Conservation (phyloP, 2,329 filamentous ascomycete species). For the Diplodia sapinea region DNA sequence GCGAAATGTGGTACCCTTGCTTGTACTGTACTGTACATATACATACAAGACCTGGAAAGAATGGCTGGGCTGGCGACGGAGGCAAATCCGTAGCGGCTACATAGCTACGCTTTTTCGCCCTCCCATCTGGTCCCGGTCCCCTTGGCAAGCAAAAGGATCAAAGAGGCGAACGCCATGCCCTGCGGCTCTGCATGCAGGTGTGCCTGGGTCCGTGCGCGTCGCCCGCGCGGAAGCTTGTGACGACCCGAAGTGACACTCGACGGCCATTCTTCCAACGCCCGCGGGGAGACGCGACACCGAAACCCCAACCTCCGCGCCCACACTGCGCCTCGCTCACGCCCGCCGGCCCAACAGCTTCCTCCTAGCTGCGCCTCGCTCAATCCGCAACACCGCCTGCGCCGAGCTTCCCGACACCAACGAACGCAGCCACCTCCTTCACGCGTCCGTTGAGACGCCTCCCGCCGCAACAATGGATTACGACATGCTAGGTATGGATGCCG, state of each 20-base stretch:
- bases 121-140: neutral
- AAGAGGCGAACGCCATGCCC: neutral
- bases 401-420: neutral
- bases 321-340: neutral
- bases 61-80: too few relatives aligned
- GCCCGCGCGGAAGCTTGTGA: slow-evolving; percentile 4
- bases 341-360: neutral
- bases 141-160: neutral
- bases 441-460: slow-evolving; percentile 18
- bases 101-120: too few relatives aligned
- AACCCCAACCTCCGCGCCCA: neutral
- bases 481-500: slow-evolving; percentile 50
- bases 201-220: slow-evolving; percentile 5
- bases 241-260: slow-evolving; percentile 10
- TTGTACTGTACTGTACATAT: too few relatives aligned
- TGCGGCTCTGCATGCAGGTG: slow-evolving; percentile 21
- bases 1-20: too few relatives aligned
- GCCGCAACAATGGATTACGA: slow-evolving; percentile 57
- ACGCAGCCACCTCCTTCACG: slow-evolving; percentile 25
- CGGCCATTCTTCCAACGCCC: slow-evolving; percentile 11
- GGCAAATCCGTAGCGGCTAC: too few relatives aligned
- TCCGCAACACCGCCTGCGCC: slow-evolving; percentile 9
- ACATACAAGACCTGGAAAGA: too few relatives aligned
- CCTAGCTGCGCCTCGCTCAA: slow-evolving; percentile 3
- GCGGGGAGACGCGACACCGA: slow-evolving; percentile 1